Evolutionary conservation across 1,139 yeast species (phyloP), one percentile per base, ranked within the genome.

Genomic region (Scheffersomyces insectosa): DNA sequence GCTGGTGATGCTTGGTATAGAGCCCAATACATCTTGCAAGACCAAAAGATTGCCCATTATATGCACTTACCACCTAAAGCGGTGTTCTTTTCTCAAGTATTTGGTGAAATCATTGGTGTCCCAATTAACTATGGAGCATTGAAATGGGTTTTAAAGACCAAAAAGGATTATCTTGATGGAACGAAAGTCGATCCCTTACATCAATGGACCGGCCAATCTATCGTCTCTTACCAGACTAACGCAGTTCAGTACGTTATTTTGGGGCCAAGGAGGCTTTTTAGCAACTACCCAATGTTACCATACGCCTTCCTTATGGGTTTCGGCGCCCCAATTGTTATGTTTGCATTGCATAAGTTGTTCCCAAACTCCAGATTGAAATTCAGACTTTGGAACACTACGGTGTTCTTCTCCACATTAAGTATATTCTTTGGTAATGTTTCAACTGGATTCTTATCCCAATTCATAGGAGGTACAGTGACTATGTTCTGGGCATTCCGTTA

Each of bases 1-100:
- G 77, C 80, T 0, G 81, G 81, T 1, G 73, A 76, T 53, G 77
- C 80, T 1, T 77, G 81, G 80, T 76, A 77, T 48, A 54, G 81
- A 38, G 79, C 80, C 1, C 81, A 77, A 51, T 72, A 64, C 48
- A 75, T 74, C 51, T 59, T 77, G 29, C 77, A 76, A 47, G 72
- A 74, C 55, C 70, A 74, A 66, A 68, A 75, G 44, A 57, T 76
- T 10, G 82, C 80, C 1, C 72, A 74, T 49, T 77, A 76, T 55
- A 73, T 70, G 52, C 75, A 72, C 46, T 52, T 77, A 6, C 79
- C 81, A 0, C 81, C 82, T 0, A 63, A 60, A 40, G 59, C 66
- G 1, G 77, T 77, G 5, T 77, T 77, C 47, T 61, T 74, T 38
- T 75, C 80, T 0, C 81, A 77, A 46, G 50, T 77, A 3, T 73